Conservation (phyloP, 2,329 filamentous ascomycete species). For the Fusarium marasasianum region DNA sequence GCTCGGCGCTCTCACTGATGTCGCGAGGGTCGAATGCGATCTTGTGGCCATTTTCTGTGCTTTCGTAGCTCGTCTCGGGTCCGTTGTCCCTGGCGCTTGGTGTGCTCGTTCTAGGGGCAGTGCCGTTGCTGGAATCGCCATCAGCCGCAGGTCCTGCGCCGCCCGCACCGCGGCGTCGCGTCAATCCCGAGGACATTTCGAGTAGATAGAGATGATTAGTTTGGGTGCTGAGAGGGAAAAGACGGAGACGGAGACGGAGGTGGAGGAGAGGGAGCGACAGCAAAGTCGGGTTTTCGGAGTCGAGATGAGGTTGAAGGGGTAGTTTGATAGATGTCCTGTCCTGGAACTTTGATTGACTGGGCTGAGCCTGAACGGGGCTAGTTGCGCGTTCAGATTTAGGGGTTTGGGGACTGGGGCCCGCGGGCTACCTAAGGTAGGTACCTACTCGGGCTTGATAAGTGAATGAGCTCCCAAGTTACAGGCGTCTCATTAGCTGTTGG, state of each 20-base stretch:
- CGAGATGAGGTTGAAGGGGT: conserved; percentile 42
- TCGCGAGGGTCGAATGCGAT: conserved; percentile 98
- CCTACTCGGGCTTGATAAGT: neutral
- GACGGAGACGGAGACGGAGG: conserved; percentile 25
- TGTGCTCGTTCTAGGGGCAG: conserved; percentile 66
- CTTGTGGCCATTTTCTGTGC: conserved; percentile 94
- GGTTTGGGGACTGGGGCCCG: conserved; percentile 37
- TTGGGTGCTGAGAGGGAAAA: conserved; percentile 6
- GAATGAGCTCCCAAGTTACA: neutral
- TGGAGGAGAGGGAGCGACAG: conserved; percentile 11
- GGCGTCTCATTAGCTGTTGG: conserved; percentile 19
- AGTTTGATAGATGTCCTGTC: conserved; percentile 32
- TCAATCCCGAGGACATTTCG: conserved; percentile 61
- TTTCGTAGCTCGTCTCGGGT: conserved; percentile 88
- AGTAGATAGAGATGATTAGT: conserved; percentile 7
- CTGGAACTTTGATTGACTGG: conserved; percentile 37
- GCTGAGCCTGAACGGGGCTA: conserved; percentile 43
- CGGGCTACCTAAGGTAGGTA: neutral
- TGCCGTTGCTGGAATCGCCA: conserved; percentile 64
- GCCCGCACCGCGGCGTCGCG: conserved; percentile 76
- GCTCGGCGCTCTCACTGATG: conserved; percentile 94
- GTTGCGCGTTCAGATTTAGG: conserved; percentile 44
- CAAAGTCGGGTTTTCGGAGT: conserved; percentile 26
- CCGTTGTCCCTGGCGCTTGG: conserved; percentile 62
- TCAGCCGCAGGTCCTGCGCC: conserved; percentile 65